A percentile compares a stretch with the other conserved stretches of the same genome.
phyloP scores from a whole-genome alignment of 2,329 filamentous ascomycete genomes.

The Nothomitra cinnamomea region DNA sequence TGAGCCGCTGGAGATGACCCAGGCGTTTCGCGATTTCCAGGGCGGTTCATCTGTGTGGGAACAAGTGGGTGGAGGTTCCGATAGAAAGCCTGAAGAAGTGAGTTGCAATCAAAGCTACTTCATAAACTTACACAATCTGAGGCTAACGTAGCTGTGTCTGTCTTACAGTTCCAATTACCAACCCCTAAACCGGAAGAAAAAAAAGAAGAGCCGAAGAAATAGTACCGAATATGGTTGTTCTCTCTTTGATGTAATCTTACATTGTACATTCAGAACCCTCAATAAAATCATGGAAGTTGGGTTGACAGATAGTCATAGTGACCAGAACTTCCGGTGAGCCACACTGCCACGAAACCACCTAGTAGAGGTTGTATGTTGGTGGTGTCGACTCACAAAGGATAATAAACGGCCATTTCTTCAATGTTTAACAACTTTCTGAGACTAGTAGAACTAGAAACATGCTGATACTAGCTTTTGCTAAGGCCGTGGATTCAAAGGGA shows the following conservation, averaged over 20 bases:
- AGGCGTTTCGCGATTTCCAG: constrained; percentile 97
- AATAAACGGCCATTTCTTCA: too few species aligned
- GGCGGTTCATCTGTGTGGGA: constrained; percentile 44
- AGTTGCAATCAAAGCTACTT: constrained; percentile 21
- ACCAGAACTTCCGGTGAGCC: background rate
- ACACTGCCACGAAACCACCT: background rate
- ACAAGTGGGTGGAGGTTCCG: constrained; percentile 52
- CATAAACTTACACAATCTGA: background rate
- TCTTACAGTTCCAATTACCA: constrained; percentile 65
- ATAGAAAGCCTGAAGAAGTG: constrained; percentile 59
- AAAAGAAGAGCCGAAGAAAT: constrained; percentile 78
- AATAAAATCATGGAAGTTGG: background rate
- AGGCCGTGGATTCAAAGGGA: too few species aligned
- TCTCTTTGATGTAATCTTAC: background rate
- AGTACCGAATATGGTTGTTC: background rate
- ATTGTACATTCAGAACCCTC: background rate
- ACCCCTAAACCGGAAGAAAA: constrained; percentile 90
- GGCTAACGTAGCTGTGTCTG: background rate
- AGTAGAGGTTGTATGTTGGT: too few species aligned
- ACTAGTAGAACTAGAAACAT: too few species aligned
- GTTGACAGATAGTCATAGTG: too few species aligned
- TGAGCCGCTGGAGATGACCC: constrained; percentile 91
- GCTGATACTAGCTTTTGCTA: too few species aligned
- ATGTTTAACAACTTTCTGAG: too few species aligned
- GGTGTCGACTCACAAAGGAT: too few species aligned